Evolutionary conservation across 768 basidiomycete genomes (phyloP), one percentile per base, ranked within the genome.

Genomic region (Leccinum obscurum): DNA sequence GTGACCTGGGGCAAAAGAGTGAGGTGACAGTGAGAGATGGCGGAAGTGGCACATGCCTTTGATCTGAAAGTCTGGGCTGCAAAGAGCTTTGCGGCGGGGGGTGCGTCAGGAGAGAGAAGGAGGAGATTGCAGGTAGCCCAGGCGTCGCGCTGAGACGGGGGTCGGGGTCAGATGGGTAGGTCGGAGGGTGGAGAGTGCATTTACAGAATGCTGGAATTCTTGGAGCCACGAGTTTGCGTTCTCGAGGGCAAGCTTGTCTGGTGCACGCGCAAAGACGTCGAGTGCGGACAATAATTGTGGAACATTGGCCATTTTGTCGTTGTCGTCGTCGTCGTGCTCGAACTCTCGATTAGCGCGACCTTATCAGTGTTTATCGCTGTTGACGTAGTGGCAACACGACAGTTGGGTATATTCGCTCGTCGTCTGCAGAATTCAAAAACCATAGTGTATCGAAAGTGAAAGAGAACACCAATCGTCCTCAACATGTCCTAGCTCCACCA

Each of bases 191-290:
- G 85, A 87, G 85, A 86, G 77, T 80, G 79, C 81, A 90, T 86
- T 90, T 88, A 98, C 96, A 81, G 93, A 95, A 82, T 98, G 95
- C 80, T 99, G 96, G 75, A 98, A 99, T 76, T 95, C 94, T 79
- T 95, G 90, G 63, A 99, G 88, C 95, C 95, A 98, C 66, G 86
- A 78, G 78, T 97, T 98, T 66, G 95, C 96, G 66, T 83, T 83
- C 66, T 92, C 90, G 64, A 97, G 82, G 17, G 92, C 87, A 15
- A 76, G 75, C 68, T 91, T 89, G 81, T 96, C 92, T 34, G 96
- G 91, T 56, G 88, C 87, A 61, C 86, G 83, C 65, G 82, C 80
- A 74, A 94, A 94, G 51, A 93, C 89, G 54, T 87, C 85, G 66
- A 94, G 80, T 24, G 89, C 92, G 65, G 89, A 84, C 68, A 92